These are phyloP conservation scores for Podila epicladia DNA, from an alignment of 192 early-diverging fungal genomes.

Conservation along the genomic window DNA sequence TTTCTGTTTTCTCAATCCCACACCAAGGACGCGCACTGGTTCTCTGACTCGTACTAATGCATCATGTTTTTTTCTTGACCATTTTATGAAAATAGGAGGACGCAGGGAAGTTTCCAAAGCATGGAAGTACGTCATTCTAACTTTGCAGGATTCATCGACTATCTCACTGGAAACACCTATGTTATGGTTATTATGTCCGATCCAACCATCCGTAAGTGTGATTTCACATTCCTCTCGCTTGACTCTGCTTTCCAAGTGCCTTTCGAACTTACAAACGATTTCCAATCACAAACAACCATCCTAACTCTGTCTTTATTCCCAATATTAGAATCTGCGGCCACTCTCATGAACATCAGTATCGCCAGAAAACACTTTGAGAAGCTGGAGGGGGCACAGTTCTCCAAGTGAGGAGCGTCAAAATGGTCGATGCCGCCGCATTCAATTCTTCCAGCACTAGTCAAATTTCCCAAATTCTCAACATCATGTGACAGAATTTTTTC, in stretches of 20 bases:
- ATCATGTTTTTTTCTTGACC: neutral
- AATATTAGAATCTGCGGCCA: constrained; percentile 78
- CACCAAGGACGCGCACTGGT: no score
- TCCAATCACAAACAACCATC: no score
- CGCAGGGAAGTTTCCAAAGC: constrained; percentile 85
- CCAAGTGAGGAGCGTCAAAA: constrained; percentile 19
- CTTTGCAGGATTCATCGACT: constrained; percentile 83
- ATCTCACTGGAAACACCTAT: constrained; percentile 86
- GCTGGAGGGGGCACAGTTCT: constrained; percentile 67
- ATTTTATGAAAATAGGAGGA: constrained; percentile 56
- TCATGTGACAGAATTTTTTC: neutral
- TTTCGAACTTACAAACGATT: neutral
- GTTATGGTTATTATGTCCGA: constrained; percentile 91
- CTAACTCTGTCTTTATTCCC: neutral
- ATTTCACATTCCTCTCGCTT: neutral
- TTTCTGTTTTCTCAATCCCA: neutral
- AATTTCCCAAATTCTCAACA: neutral
- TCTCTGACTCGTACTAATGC: neutral
- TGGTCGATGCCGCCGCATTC: no score
- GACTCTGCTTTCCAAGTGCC: neutral
- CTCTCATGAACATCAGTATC: constrained; percentile 82
- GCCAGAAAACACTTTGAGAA: constrained; percentile 86
- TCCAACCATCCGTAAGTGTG: constrained; percentile 78
- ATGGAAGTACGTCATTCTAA: constrained; percentile 86
- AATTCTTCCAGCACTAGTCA: no score